A percentile compares a stretch with the other conserved stretches of the same genome.
These are phyloP conservation scores for Thymus mandschuricus DNA, from an alignment of 257 asterid genomes.

Conservation along the genomic window DNA sequence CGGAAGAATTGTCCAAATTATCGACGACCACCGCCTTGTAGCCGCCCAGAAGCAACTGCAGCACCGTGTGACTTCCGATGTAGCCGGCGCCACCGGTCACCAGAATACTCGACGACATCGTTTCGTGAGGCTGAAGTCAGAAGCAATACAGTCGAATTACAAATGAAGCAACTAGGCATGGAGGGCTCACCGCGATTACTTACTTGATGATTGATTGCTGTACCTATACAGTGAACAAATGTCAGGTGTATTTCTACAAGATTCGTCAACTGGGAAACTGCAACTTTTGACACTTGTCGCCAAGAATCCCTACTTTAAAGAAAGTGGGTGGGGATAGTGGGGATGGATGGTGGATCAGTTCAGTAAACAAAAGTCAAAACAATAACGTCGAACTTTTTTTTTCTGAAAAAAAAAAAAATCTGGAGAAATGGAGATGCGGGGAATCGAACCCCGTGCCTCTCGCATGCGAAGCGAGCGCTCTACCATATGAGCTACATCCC, in stretches of 20 bases:
- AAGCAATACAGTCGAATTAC: not conserved
- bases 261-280: too few species aligned
- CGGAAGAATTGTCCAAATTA: slow-evolving; percentile 84
- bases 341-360: too few species aligned
- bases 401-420: too few species aligned
- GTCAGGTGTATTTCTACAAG: too few species aligned
- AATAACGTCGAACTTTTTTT: too few species aligned
- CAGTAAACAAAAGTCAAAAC: too few species aligned
- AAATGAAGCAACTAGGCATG: not conserved
- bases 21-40: slow-evolving; percentile 73
- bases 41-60: slow-evolving; percentile 76
- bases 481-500: slow-evolving; percentile 99
- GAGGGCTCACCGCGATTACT: too few species aligned
- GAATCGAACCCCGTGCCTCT: slow-evolving; percentile 99
- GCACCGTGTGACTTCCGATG: slow-evolving; percentile 67
- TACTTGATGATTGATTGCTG: too few species aligned
- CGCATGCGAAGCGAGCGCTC: slow-evolving; percentile 99
- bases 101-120: slow-evolving; percentile 48
- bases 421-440: slow-evolving; percentile 80
- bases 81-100: slow-evolving; percentile 61
- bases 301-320: too few species aligned
- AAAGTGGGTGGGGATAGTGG: too few species aligned
- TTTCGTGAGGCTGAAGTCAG: not conserved
- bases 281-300: too few species aligned
- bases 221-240: too few species aligned